Evolutionary conservation across 2,329 filamentous ascomycete species (phyloP).

Genomic region (Stachybotrys elegans): DNA sequence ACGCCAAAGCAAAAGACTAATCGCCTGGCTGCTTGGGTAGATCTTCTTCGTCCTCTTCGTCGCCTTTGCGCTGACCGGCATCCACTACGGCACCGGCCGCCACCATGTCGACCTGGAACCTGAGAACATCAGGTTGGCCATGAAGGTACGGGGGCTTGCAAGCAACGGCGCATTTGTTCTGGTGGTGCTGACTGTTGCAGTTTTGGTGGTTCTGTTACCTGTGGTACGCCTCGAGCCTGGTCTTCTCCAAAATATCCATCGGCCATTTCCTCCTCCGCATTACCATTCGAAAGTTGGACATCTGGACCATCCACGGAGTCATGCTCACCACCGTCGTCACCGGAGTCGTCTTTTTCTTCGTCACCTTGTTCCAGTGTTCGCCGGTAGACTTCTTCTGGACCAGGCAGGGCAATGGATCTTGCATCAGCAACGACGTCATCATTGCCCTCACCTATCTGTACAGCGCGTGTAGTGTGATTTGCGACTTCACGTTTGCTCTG

Average conservation of each 20-base stretch:
- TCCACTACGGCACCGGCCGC: conserved; percentile 35
- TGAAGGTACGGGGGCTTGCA: conserved; percentile 5
- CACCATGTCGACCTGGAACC: conserved; percentile 25
- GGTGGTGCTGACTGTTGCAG: conserved; percentile 8
- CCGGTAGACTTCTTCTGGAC: conserved; percentile 37
- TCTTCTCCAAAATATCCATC: conserved; percentile 36
- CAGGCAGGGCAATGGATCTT: conserved; percentile 25
- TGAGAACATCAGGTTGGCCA: conserved; percentile 21
- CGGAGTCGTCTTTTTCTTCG: conserved; percentile 35
- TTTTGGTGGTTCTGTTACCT: conserved; percentile 34
- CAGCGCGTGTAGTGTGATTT: conserved; percentile 42
- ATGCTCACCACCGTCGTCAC: conserved; percentile 29
- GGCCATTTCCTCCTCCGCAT: conserved; percentile 37
- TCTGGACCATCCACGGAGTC: conserved; percentile 30
- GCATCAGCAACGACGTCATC: conserved; percentile 37
- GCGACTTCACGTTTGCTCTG: conserved; percentile 47
- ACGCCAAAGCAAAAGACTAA: no score
- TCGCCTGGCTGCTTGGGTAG: conserved; percentile 16
- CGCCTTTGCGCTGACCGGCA: conserved; percentile 26
- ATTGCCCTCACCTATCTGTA: conserved; percentile 48
- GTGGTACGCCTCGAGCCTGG: conserved; percentile 30
- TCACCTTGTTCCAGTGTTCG: conserved; percentile 33
- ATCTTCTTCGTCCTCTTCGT: conserved; percentile 30
- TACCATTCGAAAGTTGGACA: conserved; percentile 25
- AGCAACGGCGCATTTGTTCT: no score